Evolutionary conservation across 441 rosid genomes (phyloP).

Genomic region (Pelargonium australe): DNA sequence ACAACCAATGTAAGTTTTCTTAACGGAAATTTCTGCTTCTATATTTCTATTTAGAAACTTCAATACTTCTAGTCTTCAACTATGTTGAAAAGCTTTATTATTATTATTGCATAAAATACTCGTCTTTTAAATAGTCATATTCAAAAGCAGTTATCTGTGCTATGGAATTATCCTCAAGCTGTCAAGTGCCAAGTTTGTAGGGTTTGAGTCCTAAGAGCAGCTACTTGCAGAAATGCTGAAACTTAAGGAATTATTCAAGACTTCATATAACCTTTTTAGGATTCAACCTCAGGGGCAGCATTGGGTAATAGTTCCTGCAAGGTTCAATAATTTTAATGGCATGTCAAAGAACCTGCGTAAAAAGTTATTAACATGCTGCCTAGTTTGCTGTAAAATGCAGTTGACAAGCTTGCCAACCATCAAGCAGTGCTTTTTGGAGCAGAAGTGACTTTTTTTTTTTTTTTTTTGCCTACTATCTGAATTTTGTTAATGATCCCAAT

Average conservation of each 20-base stretch:
- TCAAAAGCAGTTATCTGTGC: not conserved
- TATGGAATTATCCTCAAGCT: not conserved
- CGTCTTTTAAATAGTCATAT: not conserved
- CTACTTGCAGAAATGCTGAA: slow-evolving; percentile 2
- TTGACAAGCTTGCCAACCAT: not conserved
- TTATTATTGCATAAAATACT: not conserved
- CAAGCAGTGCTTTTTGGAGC: not conserved
- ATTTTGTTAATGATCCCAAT: slow-evolving; percentile 3
- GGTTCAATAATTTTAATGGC: not conserved
- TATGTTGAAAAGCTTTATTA: too few species aligned
- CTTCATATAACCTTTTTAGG: too few species aligned
- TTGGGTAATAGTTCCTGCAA: too few species aligned
- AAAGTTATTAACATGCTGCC: not conserved
- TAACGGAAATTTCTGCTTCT: not conserved
- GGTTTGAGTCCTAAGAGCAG: not conserved
- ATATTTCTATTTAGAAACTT: not conserved
- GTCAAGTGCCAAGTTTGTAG: not conserved
- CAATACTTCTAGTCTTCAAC: not conserved
- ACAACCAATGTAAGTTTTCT: slow-evolving; percentile 56
- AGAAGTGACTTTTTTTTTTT: not conserved
- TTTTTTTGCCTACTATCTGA: not conserved
- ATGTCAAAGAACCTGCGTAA: not conserved
- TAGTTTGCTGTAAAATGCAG: not conserved
- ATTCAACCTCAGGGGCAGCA: too few species aligned
- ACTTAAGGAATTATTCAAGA: not conserved